Base-by-base conservation (phyloP, 2,329 filamentous ascomycete genomes). In the Trichoderma sp. region DNA sequence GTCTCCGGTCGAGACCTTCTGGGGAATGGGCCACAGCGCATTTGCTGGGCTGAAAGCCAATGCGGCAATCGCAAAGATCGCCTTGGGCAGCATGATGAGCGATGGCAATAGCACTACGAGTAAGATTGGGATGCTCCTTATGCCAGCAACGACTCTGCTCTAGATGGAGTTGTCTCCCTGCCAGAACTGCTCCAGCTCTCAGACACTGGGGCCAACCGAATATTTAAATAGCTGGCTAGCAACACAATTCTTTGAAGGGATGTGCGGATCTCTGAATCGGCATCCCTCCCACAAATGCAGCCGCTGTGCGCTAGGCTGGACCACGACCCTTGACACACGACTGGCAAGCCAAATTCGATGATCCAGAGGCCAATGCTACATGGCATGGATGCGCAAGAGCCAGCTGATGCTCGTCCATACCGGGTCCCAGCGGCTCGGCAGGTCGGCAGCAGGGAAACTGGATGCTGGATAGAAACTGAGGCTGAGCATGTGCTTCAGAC, bases 1-100 rank as follows among this genome's bases (percentile, higher is more conserved):
- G 71, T 81, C 81, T 67, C 87, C 87, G 17, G 82, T 85, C 59
- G 80, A 81, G 67, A 85, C 80, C 53, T 79, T 81, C 64, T 80
- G 78, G 2, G 87, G 87, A 22, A 82, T 79, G n/a, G 87, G 87
- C 87, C 87, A 89, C 70, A 89, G 76, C 19, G 87, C 86, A 19
- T 79, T 72, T 67, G 77, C 83, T 12, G 81, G 80, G 17, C 77
- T 73, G 67, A 80, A 74, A 59, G 78, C 78, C 70, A 82, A 73
- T 56, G 83, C 76, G 52, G 81, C 74, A 63, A 80, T 69, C 52
- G 80, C 76, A 65, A 82, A 71, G 39, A 67, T 45, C 34, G 56
- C 64, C 56, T 67, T 67, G 64, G 56, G 56, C n/a, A 67, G 25
- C 64, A 67, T 67, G 45, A 54, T 67, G 57, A 34, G 54, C 64